Evolutionary conservation across 495 filamentous ascomycete genomes (phyloP), one percentile per base, ranked within the genome.

Genomic region (Trichoderma asperelloides): DNA sequence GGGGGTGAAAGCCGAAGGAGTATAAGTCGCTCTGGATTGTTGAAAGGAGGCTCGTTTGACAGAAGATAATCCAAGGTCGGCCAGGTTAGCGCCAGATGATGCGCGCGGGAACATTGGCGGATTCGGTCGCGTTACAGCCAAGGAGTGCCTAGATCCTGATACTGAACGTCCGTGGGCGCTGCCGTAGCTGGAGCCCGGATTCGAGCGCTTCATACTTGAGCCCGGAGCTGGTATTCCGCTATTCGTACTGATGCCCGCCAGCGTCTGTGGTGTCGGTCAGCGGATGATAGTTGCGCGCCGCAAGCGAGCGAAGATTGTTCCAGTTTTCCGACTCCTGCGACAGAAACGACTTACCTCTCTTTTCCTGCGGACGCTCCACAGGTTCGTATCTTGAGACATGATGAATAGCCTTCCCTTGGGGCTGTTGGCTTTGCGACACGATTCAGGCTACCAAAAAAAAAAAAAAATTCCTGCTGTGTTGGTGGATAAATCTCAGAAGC

Each of bases 171-270:
- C 86, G 76, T 93, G 86, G 75, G 87, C 87, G 43, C 85, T 81
- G n/a, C 86, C 85, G 75, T 83, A 86, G 43, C 84, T 83, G 49
- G 83, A 78, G 70, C 84, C 88, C n/a, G 91, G 93, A 71, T 87
- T 96, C 9, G 91, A 91, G 74, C 95, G 91, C 78, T 97, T 97
- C 81, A 98, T 84, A 28, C 95, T 91, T n/a, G 95, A 97, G n/a
- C 89, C 81, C 6, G 93, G 92, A 76, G 92, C 90, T 6, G 93
- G 93, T 66, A 96, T 89, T n/a, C 86, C 81, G 47, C 89, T 88
- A 72, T 89, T 94, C 76, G 87, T 85, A 73, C 87, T 90, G 72
- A 93, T 83, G 71, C 86, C 84, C 69, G 87, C 91, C 51, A 96
- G 85, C 33, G 91, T 93, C 91, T 95, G 55, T 18, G 55, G 11